These are phyloP conservation scores for Beauveria medogensis DNA, from an alignment of 2,329 filamentous ascomycete species.

Conservation along the genomic window DNA sequence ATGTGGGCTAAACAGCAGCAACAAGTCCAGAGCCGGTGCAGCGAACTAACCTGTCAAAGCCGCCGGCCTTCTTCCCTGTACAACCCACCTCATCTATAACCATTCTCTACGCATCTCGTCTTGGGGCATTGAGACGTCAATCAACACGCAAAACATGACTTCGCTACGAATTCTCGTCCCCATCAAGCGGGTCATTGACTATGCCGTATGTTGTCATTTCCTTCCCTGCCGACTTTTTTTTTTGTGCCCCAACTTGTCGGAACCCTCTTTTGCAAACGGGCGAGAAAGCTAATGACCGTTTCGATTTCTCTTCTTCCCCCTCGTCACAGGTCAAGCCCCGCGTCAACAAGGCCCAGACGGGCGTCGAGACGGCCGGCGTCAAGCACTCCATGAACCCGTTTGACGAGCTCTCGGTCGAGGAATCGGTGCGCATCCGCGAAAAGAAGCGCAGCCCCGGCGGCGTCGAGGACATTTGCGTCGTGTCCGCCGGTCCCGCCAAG, in stretches of 20 bases:
- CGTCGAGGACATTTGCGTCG: conserved; percentile 85
- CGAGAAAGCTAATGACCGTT: neutral
- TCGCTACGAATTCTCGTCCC: conserved; percentile 69
- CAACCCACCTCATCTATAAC: conserved; percentile 2
- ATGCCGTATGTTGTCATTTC: conserved; percentile 52
- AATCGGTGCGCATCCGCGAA: conserved; percentile 90
- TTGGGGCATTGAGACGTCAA: conserved; percentile 18
- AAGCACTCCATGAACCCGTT: conserved; percentile 99
- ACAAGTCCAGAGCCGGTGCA: neutral
- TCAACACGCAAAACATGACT: conserved; percentile 38
- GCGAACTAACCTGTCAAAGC: neutral
- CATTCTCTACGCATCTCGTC: conserved; percentile 16
- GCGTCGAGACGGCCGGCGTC: conserved; percentile 83
- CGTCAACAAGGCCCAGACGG: conserved; percentile 68
- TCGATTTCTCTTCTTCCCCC: neutral
- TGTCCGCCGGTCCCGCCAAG: conserved; percentile 84
- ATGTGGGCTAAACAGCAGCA: neutral
- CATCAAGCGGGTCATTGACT: conserved; percentile 80
- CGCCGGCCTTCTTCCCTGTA: conserved; percentile 2
- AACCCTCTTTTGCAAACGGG: neutral
- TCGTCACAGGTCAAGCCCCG: conserved; percentile 53
- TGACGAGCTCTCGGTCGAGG: conserved; percentile 96
- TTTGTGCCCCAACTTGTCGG: neutral
- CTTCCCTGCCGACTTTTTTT: neutral
- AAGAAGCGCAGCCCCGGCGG: conserved; percentile 63